phyloP scores from a whole-genome alignment of 495 filamentous ascomycete genomes.

The Penicillium cosmopolitanum region DNA sequence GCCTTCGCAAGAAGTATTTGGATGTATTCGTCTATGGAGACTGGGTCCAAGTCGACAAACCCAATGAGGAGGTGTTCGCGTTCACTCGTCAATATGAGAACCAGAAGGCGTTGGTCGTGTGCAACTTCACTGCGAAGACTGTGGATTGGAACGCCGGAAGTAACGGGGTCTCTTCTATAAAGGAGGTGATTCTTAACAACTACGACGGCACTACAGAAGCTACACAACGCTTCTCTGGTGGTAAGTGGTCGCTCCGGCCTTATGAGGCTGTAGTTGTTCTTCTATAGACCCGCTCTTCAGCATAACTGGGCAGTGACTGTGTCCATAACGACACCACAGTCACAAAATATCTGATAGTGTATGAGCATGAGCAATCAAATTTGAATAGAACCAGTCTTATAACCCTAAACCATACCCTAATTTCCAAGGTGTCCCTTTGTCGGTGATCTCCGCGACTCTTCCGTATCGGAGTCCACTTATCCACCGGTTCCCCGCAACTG shows the following conservation, averaged over 20 bases:
- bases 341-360: too few species aligned
- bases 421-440: background rate
- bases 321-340: background rate
- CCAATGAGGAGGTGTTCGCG: conserved; percentile 51
- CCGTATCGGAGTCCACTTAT: conserved; percentile 23
- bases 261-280: conserved; percentile 44
- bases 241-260: conserved; percentile 41
- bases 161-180: conserved; percentile 35
- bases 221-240: conserved; percentile 28
- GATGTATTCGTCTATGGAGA: conserved; percentile 65
- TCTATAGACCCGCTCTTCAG: conserved; percentile 15
- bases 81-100: conserved; percentile 48
- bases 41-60: conserved; percentile 53
- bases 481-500: conserved; percentile 30
- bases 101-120: conserved; percentile 50
- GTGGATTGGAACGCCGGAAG: conserved; percentile 45
- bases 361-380: too few species aligned
- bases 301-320: too few species aligned
- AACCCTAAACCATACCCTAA: background rate
- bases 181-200: conserved; percentile 47
- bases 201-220: conserved; percentile 36
- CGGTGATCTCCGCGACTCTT: conserved; percentile 24
- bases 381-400: too few species aligned
- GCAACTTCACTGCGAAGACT: conserved; percentile 52
- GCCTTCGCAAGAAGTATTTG: conserved; percentile 56